phyloP scores from a whole-genome alignment of 78 protist species.

The Dictyostelium firmibasis region DNA sequence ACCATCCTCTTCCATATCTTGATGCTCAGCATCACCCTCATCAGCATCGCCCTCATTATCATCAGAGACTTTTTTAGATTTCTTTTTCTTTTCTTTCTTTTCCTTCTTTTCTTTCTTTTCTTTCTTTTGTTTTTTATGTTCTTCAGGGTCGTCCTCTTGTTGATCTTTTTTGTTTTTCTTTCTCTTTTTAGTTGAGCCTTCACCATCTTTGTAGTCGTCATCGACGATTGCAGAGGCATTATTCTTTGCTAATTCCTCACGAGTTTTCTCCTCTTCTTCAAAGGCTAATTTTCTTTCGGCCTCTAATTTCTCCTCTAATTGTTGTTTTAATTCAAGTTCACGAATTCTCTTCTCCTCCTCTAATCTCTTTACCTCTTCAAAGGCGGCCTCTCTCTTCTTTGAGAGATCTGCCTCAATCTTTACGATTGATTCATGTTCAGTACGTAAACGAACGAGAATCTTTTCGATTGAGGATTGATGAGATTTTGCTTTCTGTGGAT shows the following conservation, averaged over 20 bases:
- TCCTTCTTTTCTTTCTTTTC: not conserved
- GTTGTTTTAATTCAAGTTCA: not conserved
- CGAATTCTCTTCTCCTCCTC: slow-evolving; percentile 14
- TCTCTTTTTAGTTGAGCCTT: not conserved
- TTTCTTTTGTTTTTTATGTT: not conserved
- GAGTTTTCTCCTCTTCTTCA: not conserved
- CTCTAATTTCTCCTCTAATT: not conserved
- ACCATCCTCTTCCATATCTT: not conserved
- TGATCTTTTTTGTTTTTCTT: not conserved
- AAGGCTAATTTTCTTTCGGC: slow-evolving; percentile 6
- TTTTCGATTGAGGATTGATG: not conserved
- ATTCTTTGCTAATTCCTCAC: not conserved
- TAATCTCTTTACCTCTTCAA: not conserved
- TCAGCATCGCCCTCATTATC: not conserved
- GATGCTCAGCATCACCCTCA: not conserved
- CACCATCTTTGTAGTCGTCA: not conserved
- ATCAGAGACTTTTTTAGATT: not conserved
- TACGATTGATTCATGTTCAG: not conserved
- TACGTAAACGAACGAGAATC: not conserved
- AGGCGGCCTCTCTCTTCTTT: not conserved
- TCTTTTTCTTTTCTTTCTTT: slow-evolving; percentile 18
- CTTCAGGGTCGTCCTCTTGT: not conserved
- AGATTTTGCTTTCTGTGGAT: not conserved
- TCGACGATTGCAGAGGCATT: not conserved
- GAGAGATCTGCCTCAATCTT: not conserved